These are phyloP conservation scores for Starmera caribaea DNA, from an alignment of 805 yeast species.

Conservation along the genomic window DNA sequence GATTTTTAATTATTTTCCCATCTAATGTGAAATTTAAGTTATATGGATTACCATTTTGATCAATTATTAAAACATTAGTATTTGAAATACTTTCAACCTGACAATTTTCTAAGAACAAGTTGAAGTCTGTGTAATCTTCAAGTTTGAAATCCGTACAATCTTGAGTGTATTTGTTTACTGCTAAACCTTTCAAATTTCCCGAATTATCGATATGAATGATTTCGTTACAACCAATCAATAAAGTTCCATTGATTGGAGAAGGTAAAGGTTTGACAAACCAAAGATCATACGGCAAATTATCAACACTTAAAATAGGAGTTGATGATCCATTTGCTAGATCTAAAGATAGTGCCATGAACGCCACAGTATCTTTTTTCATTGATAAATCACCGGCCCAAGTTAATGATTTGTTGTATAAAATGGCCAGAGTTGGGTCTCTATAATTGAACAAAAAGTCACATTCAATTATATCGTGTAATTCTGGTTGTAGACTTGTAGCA, in stretches of 20 bases:
- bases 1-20: conserved; percentile 25
- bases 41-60: conserved; percentile 20
- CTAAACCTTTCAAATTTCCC: conserved; percentile 55
- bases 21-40: conserved; percentile 24
- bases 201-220: conserved; percentile 71
- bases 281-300: conserved; percentile 66
- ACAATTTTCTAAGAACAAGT: conserved; percentile 48
- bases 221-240: conserved; percentile 67
- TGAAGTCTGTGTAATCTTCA: conserved; percentile 38
- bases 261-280: conserved; percentile 54
- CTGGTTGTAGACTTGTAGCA: conserved; percentile 44
- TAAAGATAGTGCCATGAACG: conserved; percentile 55
- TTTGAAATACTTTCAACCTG: conserved; percentile 24
- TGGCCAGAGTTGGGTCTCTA: conserved; percentile 73
- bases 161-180: conserved; percentile 47
- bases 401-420: conserved; percentile 44
- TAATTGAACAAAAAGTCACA: conserved; percentile 65
- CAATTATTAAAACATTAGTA: conserved; percentile 27
- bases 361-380: conserved; percentile 49
- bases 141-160: conserved; percentile 29
- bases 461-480: conserved; percentile 57
- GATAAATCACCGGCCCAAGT: conserved; percentile 78
- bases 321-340: conserved; percentile 44
- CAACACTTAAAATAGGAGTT: conserved; percentile 57
- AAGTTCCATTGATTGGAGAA: conserved; percentile 58